A percentile compares a stretch with the other conserved stretches of the same genome.
phyloP scores from a whole-genome alignment of 345 rosid species.

The Citrus sp. region DNA sequence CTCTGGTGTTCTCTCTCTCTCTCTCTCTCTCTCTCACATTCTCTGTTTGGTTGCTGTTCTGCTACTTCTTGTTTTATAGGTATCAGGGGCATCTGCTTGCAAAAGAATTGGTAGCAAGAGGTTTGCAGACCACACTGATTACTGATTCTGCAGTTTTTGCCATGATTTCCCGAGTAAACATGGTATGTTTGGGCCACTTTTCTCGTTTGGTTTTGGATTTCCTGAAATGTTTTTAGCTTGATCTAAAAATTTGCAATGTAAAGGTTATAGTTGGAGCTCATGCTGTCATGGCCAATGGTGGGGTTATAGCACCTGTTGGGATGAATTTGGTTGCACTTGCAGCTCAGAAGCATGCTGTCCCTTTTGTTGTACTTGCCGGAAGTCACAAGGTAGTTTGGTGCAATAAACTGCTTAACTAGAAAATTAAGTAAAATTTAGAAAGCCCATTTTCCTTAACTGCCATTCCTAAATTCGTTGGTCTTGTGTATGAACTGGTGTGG shows the following conservation, averaged over 20 bases:
- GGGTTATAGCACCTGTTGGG: constrained; percentile 96
- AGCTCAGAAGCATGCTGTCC: constrained; percentile 95
- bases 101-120: constrained; percentile 86
- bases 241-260: constrained; percentile 20
- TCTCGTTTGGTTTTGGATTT: neutral
- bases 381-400: constrained; percentile 79
- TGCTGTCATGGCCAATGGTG: constrained; percentile 98
- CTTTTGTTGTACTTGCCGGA: constrained; percentile 96
- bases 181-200: constrained; percentile 42
- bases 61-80: constrained; percentile 35
- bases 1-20: constrained; percentile 1
- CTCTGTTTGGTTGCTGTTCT: neutral
- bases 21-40: neutral
- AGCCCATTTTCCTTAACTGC: neutral
- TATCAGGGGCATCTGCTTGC: constrained; percentile 95
- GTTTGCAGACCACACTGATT: constrained; percentile 88
- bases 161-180: constrained; percentile 93
- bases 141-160: constrained; percentile 99
- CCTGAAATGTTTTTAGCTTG: constrained; percentile 8
- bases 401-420: neutral
- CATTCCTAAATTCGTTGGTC: neutral
- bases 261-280: constrained; percentile 99
- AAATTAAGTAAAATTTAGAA: neutral
- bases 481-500: constrained; percentile 6
- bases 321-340: constrained; percentile 98